Evolutionary conservation across 2,329 filamentous ascomycete species (phyloP), one percentile per base, ranked within the genome.

Genomic region (Colletotrichum cuscutae): DNA sequence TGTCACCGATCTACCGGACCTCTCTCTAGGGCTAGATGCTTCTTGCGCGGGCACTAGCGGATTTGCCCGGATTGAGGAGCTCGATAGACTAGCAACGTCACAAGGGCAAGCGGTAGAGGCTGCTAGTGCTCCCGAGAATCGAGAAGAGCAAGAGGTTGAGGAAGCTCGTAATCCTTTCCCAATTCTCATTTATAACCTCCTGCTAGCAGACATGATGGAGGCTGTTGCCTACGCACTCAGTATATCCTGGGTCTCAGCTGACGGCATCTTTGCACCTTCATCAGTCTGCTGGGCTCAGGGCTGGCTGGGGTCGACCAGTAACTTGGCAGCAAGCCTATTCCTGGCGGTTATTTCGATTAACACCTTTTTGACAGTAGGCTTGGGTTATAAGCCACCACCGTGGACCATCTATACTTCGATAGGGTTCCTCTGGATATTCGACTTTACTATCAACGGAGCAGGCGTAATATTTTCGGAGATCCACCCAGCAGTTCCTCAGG

Each of bases 161-260:
- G 24, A 59, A 4, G 12, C 28, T 1, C 56, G 49, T n/a, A 90
- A 90, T 74, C 89, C 91, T 77, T 90, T 90, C 76, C 82, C 90
- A 19, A 83, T 91, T 3, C 82, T 91, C 4, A 87, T 91, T 68
- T 88, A 89, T 78, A 91, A 91, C 77, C 85, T 91, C 11, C 80
- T 91, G 4, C 79, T 89, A 66, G 89, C 89, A 42, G 89, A 91
- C 75, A 84, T 90, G 24, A 87, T 90, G 76, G 89, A 91, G 77
- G 83, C 88, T 6, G 76, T 86, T 3, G 86, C 88, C 1, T 91
- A 91, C 76, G 74, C 90, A 28, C 80, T 91, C 59, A 90, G 88
- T 72, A 84, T 86, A 32, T 83, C 86, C 67, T 89, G 89, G 84
- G 80, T 89, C 15, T 78, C 79, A 0, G 75, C 81, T 13, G 82